phyloP scores from a whole-genome alignment of 495 filamentous ascomycete genomes.

The Clohesyomyces aquaticus region DNA sequence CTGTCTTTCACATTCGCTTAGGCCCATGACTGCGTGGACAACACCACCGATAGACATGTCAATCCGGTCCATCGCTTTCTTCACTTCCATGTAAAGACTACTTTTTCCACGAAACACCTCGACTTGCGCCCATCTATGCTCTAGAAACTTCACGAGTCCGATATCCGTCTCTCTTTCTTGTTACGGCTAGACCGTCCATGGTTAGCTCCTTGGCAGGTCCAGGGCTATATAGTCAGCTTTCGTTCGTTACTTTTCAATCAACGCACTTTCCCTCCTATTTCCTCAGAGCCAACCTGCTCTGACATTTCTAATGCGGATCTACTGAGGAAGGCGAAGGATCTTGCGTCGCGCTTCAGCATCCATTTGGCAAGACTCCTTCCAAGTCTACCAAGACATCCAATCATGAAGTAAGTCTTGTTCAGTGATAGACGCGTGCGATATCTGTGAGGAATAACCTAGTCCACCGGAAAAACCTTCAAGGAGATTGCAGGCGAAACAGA shows the following conservation, averaged over 20 bases:
- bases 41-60: conserved; percentile 16
- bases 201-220: too few species aligned
- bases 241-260: too few species aligned
- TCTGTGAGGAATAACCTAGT: neutral
- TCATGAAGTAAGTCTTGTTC: conserved; percentile 49
- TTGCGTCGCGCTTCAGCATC: conserved; percentile 29
- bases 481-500: too few species aligned
- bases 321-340: conserved; percentile 25
- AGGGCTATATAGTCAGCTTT: too few species aligned
- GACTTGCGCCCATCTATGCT: neutral
- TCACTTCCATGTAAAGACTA: conserved; percentile 1
- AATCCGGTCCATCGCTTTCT: neutral
- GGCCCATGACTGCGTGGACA: conserved; percentile 5
- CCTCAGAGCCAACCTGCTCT: too few species aligned
- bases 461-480: too few species aligned
- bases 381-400: conserved; percentile 53
- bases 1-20: neutral
- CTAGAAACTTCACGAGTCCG: conserved; percentile 8
- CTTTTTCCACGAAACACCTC: conserved; percentile 11
- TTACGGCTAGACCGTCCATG: too few species aligned
- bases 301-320: conserved; percentile 22
- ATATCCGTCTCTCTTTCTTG: too few species aligned
- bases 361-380: conserved; percentile 37
- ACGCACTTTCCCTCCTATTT: too few species aligned
- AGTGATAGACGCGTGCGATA: neutral